phyloP scores from a whole-genome alignment of 306 rosid species.

The Chamaecrista fasciculata region DNA sequence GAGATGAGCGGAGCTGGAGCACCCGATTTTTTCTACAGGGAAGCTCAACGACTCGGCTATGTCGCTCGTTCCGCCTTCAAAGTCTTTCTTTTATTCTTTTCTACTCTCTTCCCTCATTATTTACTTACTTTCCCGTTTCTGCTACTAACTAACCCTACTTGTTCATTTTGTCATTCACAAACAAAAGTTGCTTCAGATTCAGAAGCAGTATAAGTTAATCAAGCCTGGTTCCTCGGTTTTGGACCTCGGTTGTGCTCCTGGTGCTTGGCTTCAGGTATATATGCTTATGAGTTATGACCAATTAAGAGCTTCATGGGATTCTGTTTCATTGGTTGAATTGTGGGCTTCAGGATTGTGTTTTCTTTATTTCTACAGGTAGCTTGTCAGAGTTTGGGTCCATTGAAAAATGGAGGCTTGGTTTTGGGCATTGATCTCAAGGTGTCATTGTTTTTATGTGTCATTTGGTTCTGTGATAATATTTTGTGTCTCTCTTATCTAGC shows the following conservation, averaged over 20 bases:
- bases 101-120: neutral
- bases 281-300: no score
- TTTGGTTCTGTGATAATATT: neutral
- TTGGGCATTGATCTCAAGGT: conserved; percentile 86
- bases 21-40: conserved; percentile 92
- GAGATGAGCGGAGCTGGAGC: conserved; percentile 67
- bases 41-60: conserved; percentile 93
- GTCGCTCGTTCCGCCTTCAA: conserved; percentile 96
- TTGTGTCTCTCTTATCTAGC: neutral
- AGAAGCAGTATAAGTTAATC: conserved; percentile 67
- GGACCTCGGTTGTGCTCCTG: conserved; percentile 97
- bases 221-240: conserved; percentile 65
- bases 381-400: conserved; percentile 86
- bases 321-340: neutral
- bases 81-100: conserved; percentile 3
- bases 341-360: neutral
- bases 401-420: conserved; percentile 58
- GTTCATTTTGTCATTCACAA: neutral
- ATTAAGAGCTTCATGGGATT: neutral
- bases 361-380: conserved; percentile 50
- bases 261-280: conserved; percentile 85
- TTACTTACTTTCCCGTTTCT: neutral
- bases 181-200: conserved; percentile 76
- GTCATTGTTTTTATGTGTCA: neutral
- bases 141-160: neutral